Evolutionary conservation across 2,329 filamentous ascomycete species (phyloP).

Genomic region (Pseudocercospora pini-densiflorae): DNA sequence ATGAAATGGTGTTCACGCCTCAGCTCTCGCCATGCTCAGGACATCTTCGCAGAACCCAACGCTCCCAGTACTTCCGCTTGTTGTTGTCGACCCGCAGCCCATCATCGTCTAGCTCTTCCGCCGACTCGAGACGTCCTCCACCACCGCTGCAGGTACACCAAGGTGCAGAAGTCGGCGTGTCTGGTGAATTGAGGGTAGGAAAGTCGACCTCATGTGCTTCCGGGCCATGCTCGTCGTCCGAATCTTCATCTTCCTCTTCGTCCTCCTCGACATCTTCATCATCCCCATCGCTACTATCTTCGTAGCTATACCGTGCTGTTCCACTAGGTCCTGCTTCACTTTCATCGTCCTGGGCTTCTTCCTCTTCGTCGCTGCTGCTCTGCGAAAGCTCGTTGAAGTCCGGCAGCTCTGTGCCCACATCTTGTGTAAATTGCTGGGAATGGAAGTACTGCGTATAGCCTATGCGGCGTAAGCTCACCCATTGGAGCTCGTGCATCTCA

Average conservation of each 20-base stretch:
- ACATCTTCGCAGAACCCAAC: constrained; percentile 58
- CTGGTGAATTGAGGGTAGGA: constrained; percentile 46
- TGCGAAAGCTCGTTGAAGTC: constrained; percentile 48
- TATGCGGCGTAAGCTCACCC: constrained; percentile 65
- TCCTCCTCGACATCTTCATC: constrained; percentile 17
- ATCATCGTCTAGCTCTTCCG: constrained; percentile 55
- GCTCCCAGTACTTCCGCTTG: constrained; percentile 61
- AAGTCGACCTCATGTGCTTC: constrained; percentile 51
- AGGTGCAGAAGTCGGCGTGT: constrained; percentile 49
- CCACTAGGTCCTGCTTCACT: constrained; percentile 19
- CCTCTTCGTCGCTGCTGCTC: constrained; percentile 25
- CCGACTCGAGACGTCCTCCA: constrained; percentile 43
- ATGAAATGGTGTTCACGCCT: too few species aligned
- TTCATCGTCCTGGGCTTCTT: constrained; percentile 10
- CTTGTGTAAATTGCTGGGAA: constrained; percentile 44
- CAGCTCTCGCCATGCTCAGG: constrained; percentile 32
- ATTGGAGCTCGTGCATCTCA: constrained; percentile 62
- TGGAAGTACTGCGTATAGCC: constrained; percentile 63
- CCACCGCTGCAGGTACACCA: constrained; percentile 52
- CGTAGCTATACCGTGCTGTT: background rate
- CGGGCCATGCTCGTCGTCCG: constrained; percentile 45
- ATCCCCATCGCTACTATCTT: constrained; percentile 20
- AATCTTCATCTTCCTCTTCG: constrained; percentile 35
- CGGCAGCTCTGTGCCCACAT: constrained; percentile 53
- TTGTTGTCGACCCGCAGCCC: constrained; percentile 51